Conservation (phyloP, 495 filamentous ascomycete genomes). For the Thozetella sp. region DNA sequence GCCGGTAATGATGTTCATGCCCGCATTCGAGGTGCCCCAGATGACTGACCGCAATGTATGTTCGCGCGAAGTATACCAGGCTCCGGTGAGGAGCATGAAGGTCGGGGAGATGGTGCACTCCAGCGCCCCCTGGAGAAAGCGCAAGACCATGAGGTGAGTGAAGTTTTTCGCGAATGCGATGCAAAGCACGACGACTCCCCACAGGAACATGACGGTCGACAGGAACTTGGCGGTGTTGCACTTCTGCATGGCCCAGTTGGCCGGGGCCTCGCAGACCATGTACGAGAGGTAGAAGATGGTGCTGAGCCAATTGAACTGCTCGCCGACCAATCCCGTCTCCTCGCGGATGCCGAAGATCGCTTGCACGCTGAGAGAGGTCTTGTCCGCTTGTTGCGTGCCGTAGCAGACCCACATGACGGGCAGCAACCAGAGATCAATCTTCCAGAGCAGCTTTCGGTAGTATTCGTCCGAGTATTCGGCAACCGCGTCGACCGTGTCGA, state of each 20-base stretch:
- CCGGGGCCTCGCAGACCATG: conserved; percentile 19
- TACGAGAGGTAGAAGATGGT: conserved; percentile 25
- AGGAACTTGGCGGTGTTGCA: not conserved
- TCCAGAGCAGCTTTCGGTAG: conserved; percentile 15
- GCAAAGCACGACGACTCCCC: not conserved
- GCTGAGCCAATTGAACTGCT: conserved; percentile 22
- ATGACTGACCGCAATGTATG: conserved; percentile 29
- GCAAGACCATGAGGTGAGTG: conserved; percentile 17
- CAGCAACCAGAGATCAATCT: conserved; percentile 19
- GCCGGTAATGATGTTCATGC: conserved; percentile 22
- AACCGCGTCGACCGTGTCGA: not conserved
- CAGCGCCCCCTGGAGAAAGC: conserved; percentile 26
- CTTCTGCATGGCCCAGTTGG: conserved; percentile 19
- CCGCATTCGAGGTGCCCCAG: conserved; percentile 26
- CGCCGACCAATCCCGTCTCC: conserved; percentile 20
- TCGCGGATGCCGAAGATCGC: conserved; percentile 22
- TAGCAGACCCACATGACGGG: conserved; percentile 25
- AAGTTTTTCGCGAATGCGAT: not conserved
- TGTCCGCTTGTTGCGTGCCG: conserved; percentile 22
- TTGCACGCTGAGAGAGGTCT: conserved; percentile 19
- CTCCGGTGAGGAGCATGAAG: conserved; percentile 28
- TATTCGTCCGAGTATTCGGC: conserved; percentile 20
- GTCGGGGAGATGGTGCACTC: conserved; percentile 33
- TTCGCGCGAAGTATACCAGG: conserved; percentile 32
- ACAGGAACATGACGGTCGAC: not conserved